Evolutionary conservation across 148 eudicot species (phyloP).

Genomic region (Rhododendron henanense): DNA sequence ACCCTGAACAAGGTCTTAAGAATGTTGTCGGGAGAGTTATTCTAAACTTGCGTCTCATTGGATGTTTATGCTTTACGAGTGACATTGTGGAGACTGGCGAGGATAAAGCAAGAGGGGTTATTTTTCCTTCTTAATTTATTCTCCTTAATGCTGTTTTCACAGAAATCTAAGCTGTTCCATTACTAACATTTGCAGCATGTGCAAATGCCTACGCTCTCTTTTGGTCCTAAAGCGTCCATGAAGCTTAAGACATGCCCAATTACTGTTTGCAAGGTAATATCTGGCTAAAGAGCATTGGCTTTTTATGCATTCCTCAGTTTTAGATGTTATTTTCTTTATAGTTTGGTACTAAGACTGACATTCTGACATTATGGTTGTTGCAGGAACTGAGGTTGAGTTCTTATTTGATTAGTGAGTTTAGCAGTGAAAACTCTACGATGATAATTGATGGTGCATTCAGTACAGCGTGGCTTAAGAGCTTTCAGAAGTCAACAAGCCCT

Average conservation of each 20-base stretch:
- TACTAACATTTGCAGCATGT: constrained; percentile 73
- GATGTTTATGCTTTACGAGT: not conserved
- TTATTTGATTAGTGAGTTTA: constrained; percentile 60
- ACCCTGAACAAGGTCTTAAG: not conserved
- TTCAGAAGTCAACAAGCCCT: constrained; percentile 52
- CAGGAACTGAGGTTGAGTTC: constrained; percentile 78
- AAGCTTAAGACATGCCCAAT: constrained; percentile 74
- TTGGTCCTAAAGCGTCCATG: constrained; percentile 91
- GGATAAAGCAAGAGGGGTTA: not conserved
- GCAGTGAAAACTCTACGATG: constrained; percentile 49
- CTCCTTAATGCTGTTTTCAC: constrained; percentile 1
- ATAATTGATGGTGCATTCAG: constrained; percentile 76
- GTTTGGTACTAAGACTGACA: not conserved
- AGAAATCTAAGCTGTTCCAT: constrained; percentile 6
- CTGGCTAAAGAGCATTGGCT: not conserved
- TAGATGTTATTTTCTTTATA: not conserved
- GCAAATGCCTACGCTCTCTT: constrained; percentile 83
- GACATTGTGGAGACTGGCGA: not conserved
- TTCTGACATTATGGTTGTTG: constrained; percentile 21
- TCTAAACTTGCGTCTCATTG: not conserved
- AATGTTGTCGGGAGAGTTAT: not conserved
- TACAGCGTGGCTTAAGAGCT: constrained; percentile 72
- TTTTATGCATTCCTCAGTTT: not conserved
- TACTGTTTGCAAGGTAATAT: constrained; percentile 71
- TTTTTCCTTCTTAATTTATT: not conserved